phyloP scores from a whole-genome alignment of 768 basidiomycete genomes.

The Naematelia aurantialba region DNA sequence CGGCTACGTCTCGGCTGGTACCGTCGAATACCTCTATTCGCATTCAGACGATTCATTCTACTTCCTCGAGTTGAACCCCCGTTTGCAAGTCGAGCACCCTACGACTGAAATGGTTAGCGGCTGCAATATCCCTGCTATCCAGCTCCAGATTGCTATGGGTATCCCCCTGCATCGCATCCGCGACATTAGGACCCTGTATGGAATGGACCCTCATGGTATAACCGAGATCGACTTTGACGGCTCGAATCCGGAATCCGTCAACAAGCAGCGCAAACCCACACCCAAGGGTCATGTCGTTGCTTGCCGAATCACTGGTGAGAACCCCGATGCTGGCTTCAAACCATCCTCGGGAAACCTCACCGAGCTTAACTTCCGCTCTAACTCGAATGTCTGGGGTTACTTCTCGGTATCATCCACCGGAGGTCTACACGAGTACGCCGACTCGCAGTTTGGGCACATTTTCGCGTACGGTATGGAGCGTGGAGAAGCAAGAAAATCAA shows the following conservation, averaged over 20 bases:
- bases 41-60: constrained; percentile 89
- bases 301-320: constrained; percentile 98
- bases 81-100: constrained; percentile 98
- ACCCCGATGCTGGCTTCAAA: constrained; percentile 99
- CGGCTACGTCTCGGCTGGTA: constrained; percentile 97
- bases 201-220: constrained; percentile 79
- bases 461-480: constrained; percentile 98
- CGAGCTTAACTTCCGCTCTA: constrained; percentile 98
- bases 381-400: constrained; percentile 99
- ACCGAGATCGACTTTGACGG: constrained; percentile 98
- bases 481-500: constrained; percentile 91
- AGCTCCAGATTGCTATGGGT: constrained; percentile 97
- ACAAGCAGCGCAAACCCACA: constrained; percentile 86
- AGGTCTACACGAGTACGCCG: constrained; percentile 97
- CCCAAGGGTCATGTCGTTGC: constrained; percentile 99
- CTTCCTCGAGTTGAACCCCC: constrained; percentile 97
- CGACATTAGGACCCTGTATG: constrained; percentile 92
- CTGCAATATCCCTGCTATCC: constrained; percentile 94
- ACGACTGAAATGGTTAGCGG: constrained; percentile 99
- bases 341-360: constrained; percentile 95
- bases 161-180: constrained; percentile 91
- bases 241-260: constrained; percentile 76
- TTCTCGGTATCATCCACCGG: constrained; percentile 95
- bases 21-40: constrained; percentile 97
- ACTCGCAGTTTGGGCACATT: constrained; percentile 98